Evolutionary conservation across 2,329 filamentous ascomycete genomes (phyloP).

Genomic region (Colletotrichum sansevieriae): DNA sequence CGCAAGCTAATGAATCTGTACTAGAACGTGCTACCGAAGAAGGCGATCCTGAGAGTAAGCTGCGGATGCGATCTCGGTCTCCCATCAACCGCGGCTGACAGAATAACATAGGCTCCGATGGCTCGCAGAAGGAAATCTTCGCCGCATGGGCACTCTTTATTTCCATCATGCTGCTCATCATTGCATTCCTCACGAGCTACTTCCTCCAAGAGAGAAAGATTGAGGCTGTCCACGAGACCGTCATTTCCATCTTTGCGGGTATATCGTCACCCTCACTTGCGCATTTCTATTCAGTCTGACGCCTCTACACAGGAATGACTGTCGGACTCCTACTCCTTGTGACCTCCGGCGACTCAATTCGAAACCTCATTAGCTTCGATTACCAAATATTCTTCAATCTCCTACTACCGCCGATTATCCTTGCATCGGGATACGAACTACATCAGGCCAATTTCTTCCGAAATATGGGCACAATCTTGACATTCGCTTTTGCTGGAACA

Average conservation of each 20-base stretch:
- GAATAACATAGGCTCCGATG: slow-evolving; percentile 37
- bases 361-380: slow-evolving; percentile 94
- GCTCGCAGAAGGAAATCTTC: slow-evolving; percentile 86
- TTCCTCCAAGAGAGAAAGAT: slow-evolving; percentile 96
- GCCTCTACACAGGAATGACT: slow-evolving; percentile 79
- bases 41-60: slow-evolving; percentile 39
- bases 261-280: slow-evolving; percentile 43
- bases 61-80: slow-evolving; percentile 7
- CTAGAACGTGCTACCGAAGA: slow-evolving; percentile 38
- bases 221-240: slow-evolving; percentile 97
- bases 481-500: slow-evolving; percentile 96
- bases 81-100: slow-evolving; percentile 36
- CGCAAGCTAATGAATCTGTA: slow-evolving; percentile 24
- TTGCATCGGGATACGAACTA: slow-evolving; percentile 95
- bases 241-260: slow-evolving; percentile 98
- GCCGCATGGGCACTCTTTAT: slow-evolving; percentile 99
- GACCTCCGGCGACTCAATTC: slow-evolving; percentile 84
- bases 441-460: slow-evolving; percentile 99
- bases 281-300: slow-evolving; percentile 2
- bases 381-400: slow-evolving; percentile 99
- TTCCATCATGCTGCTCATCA: slow-evolving; percentile 91
- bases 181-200: slow-evolving; percentile 97
- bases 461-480: slow-evolving; percentile 96
- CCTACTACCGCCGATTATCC: slow-evolving; percentile 96
- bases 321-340: slow-evolving; percentile 90